Base-by-base conservation (phyloP, 768 basidiomycete genomes). In the Auricularia sp. region DNA sequence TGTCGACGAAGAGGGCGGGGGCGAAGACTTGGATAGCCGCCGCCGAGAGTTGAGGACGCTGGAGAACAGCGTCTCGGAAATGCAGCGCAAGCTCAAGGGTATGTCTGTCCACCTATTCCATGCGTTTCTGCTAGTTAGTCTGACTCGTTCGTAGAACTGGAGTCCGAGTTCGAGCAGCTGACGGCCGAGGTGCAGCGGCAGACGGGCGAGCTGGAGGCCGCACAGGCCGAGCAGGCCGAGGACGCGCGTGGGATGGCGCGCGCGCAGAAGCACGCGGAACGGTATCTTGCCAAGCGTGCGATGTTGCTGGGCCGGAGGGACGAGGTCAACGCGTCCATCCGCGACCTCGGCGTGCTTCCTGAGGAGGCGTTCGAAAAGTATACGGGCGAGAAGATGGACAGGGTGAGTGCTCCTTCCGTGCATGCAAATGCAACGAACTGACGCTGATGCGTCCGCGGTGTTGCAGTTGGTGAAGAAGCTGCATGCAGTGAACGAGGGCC, bases 311-410 rank as follows among this genome's bases (percentile, higher is more conserved):
- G 82, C 44, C 85, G 94, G 58, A 93, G 92, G 73, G 96, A 98
- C 65, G 96, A 98, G 70, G 95, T 93, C 72, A 96, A 91, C 72
- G 84, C 93, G 70, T 94, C 90, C 73, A 97, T 98, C 67, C 87
- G 97, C 61, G 97, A 98, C 70, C 83, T 99, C 12, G 97, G 97
- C 42, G 94, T 98, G 0, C 76, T 98, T 16, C 97, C 97, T 0
- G 95, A 98, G 75, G 96, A 98, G 74, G 97, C 97, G 0, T 98
- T 95, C 70, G 87, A 92, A 72, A 98, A 98, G 75, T 96, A 98
- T 71, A 89, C 87, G 10, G 86, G 82, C 60, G 90, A 91, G 68
- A 88, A 90, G 71, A 81, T 91, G n/a, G 93, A 98, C 70, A 82
- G 86, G 75, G 95, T 95, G 62, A 59, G 87, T 76, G 23, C 1